These are phyloP conservation scores for Sphagnum magellanicum DNA, from an alignment of 228 moss, liverwort and hornwort species.

Conservation along the genomic window DNA sequence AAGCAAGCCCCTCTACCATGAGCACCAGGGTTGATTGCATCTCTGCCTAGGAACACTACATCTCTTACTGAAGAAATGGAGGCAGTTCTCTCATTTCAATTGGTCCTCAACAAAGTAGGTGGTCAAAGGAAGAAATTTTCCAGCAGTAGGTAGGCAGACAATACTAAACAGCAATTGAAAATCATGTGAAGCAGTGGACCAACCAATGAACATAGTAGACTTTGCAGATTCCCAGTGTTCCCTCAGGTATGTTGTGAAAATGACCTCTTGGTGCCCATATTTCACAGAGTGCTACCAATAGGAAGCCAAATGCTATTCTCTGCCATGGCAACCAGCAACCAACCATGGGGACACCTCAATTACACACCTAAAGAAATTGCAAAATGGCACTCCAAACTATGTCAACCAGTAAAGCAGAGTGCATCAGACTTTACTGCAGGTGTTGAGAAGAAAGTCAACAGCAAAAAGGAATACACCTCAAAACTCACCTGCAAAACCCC, in stretches of 20 bases:
- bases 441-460: not conserved
- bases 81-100: no score
- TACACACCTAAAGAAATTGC: no score
- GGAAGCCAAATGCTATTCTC: slow-evolving; percentile 79
- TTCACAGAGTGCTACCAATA: slow-evolving; percentile 69
- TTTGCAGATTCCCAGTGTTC: slow-evolving; percentile 36
- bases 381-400: not conserved
- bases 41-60: no score
- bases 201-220: slow-evolving; percentile 77
- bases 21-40: not conserved
- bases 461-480: no score
- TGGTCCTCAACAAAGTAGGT: no score
- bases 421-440: not conserved
- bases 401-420: not conserved
- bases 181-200: not conserved
- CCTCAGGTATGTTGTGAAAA: slow-evolving; percentile 24
- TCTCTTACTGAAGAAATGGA: no score
- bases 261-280: slow-evolving; percentile 59
- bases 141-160: no score
- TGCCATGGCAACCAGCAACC: slow-evolving; percentile 17
- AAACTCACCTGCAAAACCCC: slow-evolving; percentile 70
- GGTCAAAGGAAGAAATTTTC: no score
- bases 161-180: no score
- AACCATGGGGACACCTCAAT: no score
- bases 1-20: slow-evolving; percentile 13